These are phyloP conservation scores for Coix lacrymajobi DNA, from an alignment of 176 grass and related monocot species.

Conservation along the genomic window DNA sequence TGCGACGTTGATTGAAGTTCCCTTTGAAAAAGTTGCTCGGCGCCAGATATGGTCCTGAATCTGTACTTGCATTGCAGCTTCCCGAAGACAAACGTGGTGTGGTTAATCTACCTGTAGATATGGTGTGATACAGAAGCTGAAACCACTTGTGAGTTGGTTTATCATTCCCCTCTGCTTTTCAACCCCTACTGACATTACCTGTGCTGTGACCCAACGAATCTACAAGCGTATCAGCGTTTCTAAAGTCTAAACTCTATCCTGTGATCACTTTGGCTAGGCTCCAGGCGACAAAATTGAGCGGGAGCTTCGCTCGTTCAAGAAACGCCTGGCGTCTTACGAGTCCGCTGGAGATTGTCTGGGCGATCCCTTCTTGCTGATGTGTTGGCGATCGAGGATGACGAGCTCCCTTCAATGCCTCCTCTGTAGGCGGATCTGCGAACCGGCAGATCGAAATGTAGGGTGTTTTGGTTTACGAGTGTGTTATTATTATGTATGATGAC, in stretches of 20 bases:
- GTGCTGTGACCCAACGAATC: neutral
- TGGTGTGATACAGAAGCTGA: constrained; percentile 63
- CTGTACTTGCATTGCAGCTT: constrained; percentile 49
- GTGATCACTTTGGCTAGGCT: constrained; percentile 29
- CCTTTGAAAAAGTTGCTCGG: neutral
- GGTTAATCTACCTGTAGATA: constrained; percentile 89
- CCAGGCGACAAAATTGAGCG: constrained; percentile 50
- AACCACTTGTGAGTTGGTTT: constrained; percentile 54
- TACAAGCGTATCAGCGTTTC: neutral
- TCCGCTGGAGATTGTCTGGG: constrained; percentile 58
- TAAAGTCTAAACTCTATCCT: constrained; percentile 18
- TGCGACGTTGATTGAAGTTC: neutral
- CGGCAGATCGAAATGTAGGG: neutral
- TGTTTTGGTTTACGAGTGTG: neutral
- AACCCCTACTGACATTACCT: neutral
- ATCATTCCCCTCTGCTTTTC: neutral
- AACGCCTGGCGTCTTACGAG: constrained; percentile 45
- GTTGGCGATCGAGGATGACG: neutral
- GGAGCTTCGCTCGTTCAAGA: constrained; percentile 79
- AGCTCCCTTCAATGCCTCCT: neutral
- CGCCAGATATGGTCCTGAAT: neutral
- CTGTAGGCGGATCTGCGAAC: neutral
- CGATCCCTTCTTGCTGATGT: constrained; percentile 62
- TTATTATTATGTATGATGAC: too few species aligned
- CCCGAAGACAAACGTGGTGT: constrained; percentile 83